Conservation (phyloP, 2,329 filamentous ascomycete species). For the Colletotrichum plurivorum region DNA sequence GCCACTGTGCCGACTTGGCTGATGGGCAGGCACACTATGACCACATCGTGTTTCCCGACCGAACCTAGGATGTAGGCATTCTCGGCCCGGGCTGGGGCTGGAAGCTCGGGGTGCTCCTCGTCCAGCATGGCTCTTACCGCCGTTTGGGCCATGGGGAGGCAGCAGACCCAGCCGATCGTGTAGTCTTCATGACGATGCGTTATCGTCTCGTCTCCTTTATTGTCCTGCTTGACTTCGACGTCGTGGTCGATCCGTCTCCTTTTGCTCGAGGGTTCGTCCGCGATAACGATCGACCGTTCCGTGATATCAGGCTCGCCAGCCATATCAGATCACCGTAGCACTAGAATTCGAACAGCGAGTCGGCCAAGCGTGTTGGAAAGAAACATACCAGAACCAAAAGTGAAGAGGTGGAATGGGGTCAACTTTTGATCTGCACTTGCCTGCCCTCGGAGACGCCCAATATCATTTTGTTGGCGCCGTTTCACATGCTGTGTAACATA, state of each 20-base stretch:
- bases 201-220: neutral
- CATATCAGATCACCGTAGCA: no score
- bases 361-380: no score
- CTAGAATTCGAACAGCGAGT: no score
- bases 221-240: neutral
- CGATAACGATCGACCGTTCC: no score
- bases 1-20: conserved; percentile 39
- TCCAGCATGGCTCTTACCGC: conserved; percentile 47
- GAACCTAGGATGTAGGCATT: conserved; percentile 47
- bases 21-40: conserved; percentile 44
- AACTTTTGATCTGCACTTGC: no score
- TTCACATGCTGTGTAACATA: no score
- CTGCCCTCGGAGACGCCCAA: no score
- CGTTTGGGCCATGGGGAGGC: conserved; percentile 44
- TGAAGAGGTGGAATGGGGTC: no score
- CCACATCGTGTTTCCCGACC: conserved; percentile 45
- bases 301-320: no score
- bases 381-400: no score
- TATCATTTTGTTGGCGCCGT: no score
- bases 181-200: conserved; percentile 25
- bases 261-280: neutral
- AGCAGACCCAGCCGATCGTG: conserved; percentile 46
- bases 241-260: neutral
- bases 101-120: conserved; percentile 37
- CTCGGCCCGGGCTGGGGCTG: conserved; percentile 33